Evolutionary conservation across 1,284 basidiomycete genomes (phyloP).

Genomic region (Melampsora americana): DNA sequence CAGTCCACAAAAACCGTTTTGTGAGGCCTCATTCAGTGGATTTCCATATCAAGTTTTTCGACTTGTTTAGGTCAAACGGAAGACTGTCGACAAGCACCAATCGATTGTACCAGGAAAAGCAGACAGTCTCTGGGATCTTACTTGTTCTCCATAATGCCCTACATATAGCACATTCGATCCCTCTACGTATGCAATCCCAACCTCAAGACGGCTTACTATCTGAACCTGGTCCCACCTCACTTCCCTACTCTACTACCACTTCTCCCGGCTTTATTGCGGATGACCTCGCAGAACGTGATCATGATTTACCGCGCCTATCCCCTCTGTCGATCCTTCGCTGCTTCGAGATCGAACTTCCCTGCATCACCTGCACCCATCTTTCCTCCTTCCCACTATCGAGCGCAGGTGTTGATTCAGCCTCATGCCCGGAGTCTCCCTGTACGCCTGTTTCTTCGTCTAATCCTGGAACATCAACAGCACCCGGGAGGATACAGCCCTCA

Average conservation of each 20-base stretch:
- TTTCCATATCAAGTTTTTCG: conserved; percentile 24
- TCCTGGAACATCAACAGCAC: not conserved
- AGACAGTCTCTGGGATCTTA: not conserved
- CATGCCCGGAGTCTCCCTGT: conserved; percentile 14
- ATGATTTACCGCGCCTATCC: not conserved
- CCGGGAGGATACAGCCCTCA: conserved; percentile 2
- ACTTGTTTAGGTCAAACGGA: not conserved
- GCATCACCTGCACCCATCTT: conserved; percentile 2
- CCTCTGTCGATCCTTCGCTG: conserved; percentile 4
- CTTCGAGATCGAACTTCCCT: conserved; percentile 2
- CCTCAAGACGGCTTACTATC: not conserved
- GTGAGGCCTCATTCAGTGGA: conserved; percentile 37
- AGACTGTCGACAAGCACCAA: not conserved
- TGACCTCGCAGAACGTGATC: not conserved
- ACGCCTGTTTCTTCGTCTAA: not conserved
- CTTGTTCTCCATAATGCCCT: conserved; percentile 3
- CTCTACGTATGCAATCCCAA: not conserved
- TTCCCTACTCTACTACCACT: not conserved
- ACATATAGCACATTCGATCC: conserved; percentile 1
- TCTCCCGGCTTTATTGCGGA: not conserved
- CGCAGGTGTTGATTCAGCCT: conserved; percentile 1
- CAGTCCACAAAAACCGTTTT: conserved; percentile 19
- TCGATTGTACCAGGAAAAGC: not conserved
- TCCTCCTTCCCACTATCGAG: not conserved
- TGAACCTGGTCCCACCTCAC: not conserved